Percentiles rank a stretch among this genome's conserved stretches.
Conservation (phyloP, 1,284 basidiomycete genomes). For the Boletus sp. region DNA sequence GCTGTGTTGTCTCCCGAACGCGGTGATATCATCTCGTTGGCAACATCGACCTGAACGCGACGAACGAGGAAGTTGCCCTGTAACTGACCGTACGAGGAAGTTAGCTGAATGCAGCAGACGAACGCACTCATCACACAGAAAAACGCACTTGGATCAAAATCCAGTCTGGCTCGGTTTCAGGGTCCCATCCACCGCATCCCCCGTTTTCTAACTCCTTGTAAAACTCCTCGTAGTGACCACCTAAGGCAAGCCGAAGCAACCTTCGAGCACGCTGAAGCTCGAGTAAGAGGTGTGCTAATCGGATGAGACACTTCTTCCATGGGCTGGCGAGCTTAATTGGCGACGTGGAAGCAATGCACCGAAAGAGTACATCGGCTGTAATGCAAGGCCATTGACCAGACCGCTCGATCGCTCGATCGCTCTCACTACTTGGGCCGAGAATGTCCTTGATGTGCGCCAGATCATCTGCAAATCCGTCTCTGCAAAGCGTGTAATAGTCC, state of each 20-base stretch:
- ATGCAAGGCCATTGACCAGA: constrained; percentile 26
- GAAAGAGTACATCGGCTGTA: constrained; percentile 25
- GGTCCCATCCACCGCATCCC: constrained; percentile 11
- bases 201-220: constrained; percentile 15
- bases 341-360: constrained; percentile 18
- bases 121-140: no score
- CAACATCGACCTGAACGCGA: constrained; percentile 39
- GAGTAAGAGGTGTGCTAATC: constrained; percentile 29
- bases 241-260: not conserved
- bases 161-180: constrained; percentile 37
- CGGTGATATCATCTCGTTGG: constrained; percentile 46
- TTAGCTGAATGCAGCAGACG: not conserved
- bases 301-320: constrained; percentile 30
- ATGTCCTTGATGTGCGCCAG: not conserved
- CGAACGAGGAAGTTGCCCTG: constrained; percentile 41
- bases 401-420: not conserved
- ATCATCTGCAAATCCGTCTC: not conserved
- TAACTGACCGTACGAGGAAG: constrained; percentile 29
- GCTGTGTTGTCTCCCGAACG: constrained; percentile 32
- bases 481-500: not conserved
- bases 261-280: constrained; percentile 29
- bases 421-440: not conserved
- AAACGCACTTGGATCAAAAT: constrained; percentile 40
- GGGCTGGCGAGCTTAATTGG: not conserved
- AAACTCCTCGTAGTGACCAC: not conserved